These are phyloP conservation scores for Xerocomus amazonicus DNA, from an alignment of 1,284 basidiomycete genomes.

Conservation along the genomic window DNA sequence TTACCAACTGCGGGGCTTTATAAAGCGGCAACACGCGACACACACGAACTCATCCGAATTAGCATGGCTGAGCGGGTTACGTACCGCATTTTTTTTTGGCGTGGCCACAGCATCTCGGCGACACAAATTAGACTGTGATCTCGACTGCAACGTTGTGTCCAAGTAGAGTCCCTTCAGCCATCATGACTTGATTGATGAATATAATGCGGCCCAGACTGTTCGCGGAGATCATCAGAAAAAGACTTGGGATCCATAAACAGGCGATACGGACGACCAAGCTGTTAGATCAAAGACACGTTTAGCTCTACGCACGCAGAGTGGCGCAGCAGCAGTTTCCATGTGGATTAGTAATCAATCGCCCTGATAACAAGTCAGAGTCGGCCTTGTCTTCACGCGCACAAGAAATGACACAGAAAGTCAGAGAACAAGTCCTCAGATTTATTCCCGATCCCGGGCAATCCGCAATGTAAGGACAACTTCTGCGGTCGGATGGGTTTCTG, in stretches of 20 bases:
- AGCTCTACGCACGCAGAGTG: too few species aligned
- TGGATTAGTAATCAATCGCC: background rate
- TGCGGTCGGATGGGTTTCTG: constrained; percentile 11
- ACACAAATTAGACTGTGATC: background rate
- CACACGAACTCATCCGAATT: constrained; percentile 22
- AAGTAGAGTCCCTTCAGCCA: background rate
- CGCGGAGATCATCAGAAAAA: too few species aligned
- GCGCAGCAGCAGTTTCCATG: too few species aligned
- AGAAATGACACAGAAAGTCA: constrained; percentile 62
- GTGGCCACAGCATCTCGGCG: constrained; percentile 4
- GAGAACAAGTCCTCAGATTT: constrained; percentile 59
- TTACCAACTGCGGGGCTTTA: constrained; percentile 20
- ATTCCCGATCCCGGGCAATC: constrained; percentile 48
- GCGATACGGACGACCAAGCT: background rate
- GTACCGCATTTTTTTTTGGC: constrained; percentile 14
- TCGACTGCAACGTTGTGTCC: background rate
- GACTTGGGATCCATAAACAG: constrained; percentile 7
- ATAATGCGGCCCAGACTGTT: too few species aligned
- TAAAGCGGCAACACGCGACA: constrained; percentile 23
- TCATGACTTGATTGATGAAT: background rate
- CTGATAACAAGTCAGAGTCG: too few species aligned
- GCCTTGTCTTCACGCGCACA: background rate
- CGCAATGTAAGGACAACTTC: constrained; percentile 39
- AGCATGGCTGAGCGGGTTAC: constrained; percentile 17
- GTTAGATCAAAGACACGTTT: too few species aligned